phyloP scores from a whole-genome alignment of 1,284 basidiomycete genomes.

The Blastosporella zonata region DNA sequence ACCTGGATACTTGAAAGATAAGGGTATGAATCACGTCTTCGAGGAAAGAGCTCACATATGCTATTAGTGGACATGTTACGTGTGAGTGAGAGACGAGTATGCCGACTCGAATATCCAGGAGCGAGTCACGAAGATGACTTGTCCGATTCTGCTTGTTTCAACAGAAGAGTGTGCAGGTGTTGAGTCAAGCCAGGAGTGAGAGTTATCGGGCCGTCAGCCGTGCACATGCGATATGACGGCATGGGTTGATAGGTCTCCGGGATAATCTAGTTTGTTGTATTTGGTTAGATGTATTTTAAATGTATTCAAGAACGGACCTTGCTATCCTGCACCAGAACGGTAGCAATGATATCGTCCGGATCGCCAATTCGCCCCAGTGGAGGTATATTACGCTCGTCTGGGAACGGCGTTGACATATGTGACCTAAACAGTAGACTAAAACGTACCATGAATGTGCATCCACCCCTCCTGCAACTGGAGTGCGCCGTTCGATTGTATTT shows the following conservation, averaged over 20 bases:
- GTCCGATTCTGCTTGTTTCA: slow-evolving; percentile 10
- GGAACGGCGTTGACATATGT: slow-evolving; percentile 3
- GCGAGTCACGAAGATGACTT: too few relatives aligned
- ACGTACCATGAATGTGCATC: slow-evolving; percentile 78
- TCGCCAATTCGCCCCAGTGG: slow-evolving; percentile 70
- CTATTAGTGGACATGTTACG: too few relatives aligned
- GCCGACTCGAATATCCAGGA: too few relatives aligned
- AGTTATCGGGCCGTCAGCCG: slow-evolving; percentile 60
- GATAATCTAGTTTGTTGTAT: slow-evolving; percentile 45
- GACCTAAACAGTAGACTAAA: background rate
- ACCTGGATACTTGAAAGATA: too few relatives aligned
- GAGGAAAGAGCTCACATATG: too few relatives aligned
- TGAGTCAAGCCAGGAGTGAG: slow-evolving; percentile 60
- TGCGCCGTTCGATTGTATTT: slow-evolving; percentile 63
- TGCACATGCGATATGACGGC: slow-evolving; percentile 77
- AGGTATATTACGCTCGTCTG: slow-evolving; percentile 73
- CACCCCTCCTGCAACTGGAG: slow-evolving; percentile 66
- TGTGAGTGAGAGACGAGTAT: too few relatives aligned
- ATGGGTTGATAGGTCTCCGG: slow-evolving; percentile 74
- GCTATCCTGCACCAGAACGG: slow-evolving; percentile 67
- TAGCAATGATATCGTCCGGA: slow-evolving; percentile 76
- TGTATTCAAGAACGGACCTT: slow-evolving; percentile 40
- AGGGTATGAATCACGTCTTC: too few relatives aligned
- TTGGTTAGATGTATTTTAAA: slow-evolving; percentile 1
- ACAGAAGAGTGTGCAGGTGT: slow-evolving; percentile 36